phyloP scores from a whole-genome alignment of 805 yeast species.

The Candida saitoana region DNA sequence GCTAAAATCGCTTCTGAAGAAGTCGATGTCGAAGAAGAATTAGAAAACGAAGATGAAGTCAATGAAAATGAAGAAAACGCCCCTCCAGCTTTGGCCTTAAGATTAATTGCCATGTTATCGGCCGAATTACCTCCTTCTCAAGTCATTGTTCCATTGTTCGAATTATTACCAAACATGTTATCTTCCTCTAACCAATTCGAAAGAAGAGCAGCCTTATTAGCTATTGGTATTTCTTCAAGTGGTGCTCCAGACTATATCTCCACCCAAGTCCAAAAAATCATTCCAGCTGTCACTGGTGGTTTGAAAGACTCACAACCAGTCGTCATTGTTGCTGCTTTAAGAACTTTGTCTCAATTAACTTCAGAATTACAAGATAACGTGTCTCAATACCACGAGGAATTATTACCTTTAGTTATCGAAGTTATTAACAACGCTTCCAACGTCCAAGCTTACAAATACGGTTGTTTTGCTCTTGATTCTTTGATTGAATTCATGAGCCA shows the following conservation, averaged over 20 bases:
- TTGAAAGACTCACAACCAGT: conserved; percentile 68
- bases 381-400: conserved; percentile 76
- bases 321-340: conserved; percentile 83
- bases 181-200: conserved; percentile 61
- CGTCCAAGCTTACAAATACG: conserved; percentile 81
- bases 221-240: conserved; percentile 76
- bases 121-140: conserved; percentile 89
- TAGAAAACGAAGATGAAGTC: conserved; percentile 78
- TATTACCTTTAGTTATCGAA: conserved; percentile 80
- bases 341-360: conserved; percentile 73
- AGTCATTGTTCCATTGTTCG: conserved; percentile 75
- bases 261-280: conserved; percentile 66
- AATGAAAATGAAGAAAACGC: conserved; percentile 90
- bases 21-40: conserved; percentile 69
- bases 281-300: conserved; percentile 71
- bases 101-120: conserved; percentile 75
- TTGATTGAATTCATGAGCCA: conserved; percentile 86
- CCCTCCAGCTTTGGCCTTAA: conserved; percentile 72
- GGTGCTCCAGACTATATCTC: conserved; percentile 94
- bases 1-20: conserved; percentile 74
- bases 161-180: conserved; percentile 53
- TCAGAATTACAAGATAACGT: conserved; percentile 80
- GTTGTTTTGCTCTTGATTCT: conserved; percentile 88
- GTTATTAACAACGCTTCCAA: conserved; percentile 84
- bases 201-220: conserved; percentile 81